These are phyloP conservation scores for Geopyxis carbonaria DNA, from an alignment of 495 filamentous ascomycete species.

Conservation along the genomic window DNA sequence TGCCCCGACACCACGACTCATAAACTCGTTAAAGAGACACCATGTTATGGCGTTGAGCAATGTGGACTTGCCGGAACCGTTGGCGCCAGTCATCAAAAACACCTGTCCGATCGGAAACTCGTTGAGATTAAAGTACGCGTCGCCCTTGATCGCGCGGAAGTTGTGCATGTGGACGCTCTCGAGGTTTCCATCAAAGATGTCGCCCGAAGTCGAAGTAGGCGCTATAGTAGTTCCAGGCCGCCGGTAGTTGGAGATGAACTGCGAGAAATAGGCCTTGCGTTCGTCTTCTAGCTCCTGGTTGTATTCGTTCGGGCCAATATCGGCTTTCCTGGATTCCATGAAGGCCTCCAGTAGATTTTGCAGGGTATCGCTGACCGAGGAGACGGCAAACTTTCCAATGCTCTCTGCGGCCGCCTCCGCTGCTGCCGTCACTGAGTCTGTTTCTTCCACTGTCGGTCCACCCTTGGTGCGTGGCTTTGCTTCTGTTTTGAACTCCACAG, in stretches of 20 bases:
- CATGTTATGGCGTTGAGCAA: background rate
- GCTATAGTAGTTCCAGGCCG: background rate
- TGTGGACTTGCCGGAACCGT: constrained; percentile 6
- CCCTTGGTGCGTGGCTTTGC: too few relatives aligned
- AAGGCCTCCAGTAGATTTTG: constrained; percentile 1
- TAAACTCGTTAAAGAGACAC: constrained; percentile 5
- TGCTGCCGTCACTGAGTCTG: too few relatives aligned
- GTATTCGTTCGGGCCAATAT: too few relatives aligned
- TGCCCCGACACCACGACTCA: background rate
- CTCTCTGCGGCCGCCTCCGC: too few relatives aligned
- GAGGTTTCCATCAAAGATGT: constrained; percentile 2
- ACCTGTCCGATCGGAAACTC: background rate
- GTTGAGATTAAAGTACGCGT: background rate
- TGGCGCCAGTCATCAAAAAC: constrained; percentile 1
- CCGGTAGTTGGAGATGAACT: constrained; percentile 3
- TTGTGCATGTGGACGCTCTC: constrained; percentile 1
- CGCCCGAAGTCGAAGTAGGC: background rate
- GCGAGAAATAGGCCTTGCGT: background rate
- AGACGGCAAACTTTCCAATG: too few relatives aligned
- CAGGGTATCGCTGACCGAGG: constrained; percentile 1
- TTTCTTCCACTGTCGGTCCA: too few relatives aligned
- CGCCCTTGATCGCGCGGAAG: constrained; percentile 2
- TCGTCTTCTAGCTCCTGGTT: background rate
- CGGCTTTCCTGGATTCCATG: background rate
- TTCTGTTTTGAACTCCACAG: constrained; percentile 5